Evolutionary conservation across 495 filamentous ascomycete genomes (phyloP), one percentile per base, ranked within the genome.

Genomic region (Penicillium coffeae): DNA sequence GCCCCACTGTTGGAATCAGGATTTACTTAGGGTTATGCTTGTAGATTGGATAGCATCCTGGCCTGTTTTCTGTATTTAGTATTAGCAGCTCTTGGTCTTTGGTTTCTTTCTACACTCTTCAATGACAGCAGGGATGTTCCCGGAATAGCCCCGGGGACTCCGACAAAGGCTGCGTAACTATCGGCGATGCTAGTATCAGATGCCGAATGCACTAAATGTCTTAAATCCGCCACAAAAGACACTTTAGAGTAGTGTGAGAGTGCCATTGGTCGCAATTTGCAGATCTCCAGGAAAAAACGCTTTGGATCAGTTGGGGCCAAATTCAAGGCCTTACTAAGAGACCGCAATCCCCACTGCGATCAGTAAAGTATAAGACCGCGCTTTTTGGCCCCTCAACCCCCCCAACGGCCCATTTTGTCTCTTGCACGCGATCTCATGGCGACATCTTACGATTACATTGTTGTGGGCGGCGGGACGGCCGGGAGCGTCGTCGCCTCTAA

Each of bases 391-490:
- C 38, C 38, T 7, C 38, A 21, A 10, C 2, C 18, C 1, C 21
- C 25, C 25, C 25, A 4, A 30, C 25, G 5, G 5, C 9, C 14
- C 5, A 15, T 14, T 3, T 40, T 30, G 10, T 4, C 10, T 30
- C 25, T 41, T 20, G 38, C 38, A 12, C 14, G 21, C 19, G 21
- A 3, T 6, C 12, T 13, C 35, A 37, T 37, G 35, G 35, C 35
- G 12, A 14, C 35, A 4, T 37, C 42, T 21, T 47, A 47, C 19
- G 63, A 66, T 33, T 68, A 70, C 42, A 63, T 75, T 8, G 56
- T 72, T 14, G 62, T 63, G 8, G 70, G 70, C 63, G 76, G 72
- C 9, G 74, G 73, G 14, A 65, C 66, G 2, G 62, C 68, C 0
- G 75, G 62, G 30, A 73, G 66, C 46, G 66, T 69, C 10, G 38